Evolutionary conservation across 148 eudicot species (phyloP), one percentile per base, ranked within the genome.

Genomic region (Camellia japonica): DNA sequence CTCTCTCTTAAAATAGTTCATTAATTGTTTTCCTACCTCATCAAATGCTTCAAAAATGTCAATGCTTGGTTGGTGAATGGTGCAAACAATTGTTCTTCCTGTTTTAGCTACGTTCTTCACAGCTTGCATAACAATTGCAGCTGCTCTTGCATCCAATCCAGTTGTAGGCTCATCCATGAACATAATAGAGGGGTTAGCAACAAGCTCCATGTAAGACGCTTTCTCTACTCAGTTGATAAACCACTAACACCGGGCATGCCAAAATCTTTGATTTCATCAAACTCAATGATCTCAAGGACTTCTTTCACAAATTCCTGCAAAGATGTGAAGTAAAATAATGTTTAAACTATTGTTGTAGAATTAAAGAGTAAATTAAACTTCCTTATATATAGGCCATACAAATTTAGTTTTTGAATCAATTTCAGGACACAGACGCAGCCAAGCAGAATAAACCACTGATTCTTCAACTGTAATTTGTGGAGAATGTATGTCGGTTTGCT

Each of bases 161-260:
- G 98, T 86, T 20, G 97, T 92, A 41, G 98, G 98, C 80, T 94
- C 98, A 82, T 94, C 98, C 98, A 94, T 89, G 74, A 94, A 94
- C 18, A 94, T 88, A 75, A 94, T 91, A 10, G 98, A 94, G 78
- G 98, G 97, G 67, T 94, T 94, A 47, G 98, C 90, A 68, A 94
- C 98, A 61, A 94, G 92, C 87, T 94, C 97, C 67, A 94, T 94
- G 7, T 94, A 55, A 94, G 91, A 85, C 93, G 82, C 79, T 94
- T 94, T 1, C 97, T 87, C 63, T 94, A 95, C 83, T 94, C 97
- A 63, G 90, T 92, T 78, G 98, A 94, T 62, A 94, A 87, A 38
- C 98, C 98, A 80, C 73, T 85, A 73, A 86, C 85, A 59, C 93
- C 90, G 38, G 95, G 91, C 78, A 85, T 68, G 14, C 98, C 98